phyloP scores from a whole-genome alignment of 2,329 filamentous ascomycete genomes.

The Neonectria coccinea region DNA sequence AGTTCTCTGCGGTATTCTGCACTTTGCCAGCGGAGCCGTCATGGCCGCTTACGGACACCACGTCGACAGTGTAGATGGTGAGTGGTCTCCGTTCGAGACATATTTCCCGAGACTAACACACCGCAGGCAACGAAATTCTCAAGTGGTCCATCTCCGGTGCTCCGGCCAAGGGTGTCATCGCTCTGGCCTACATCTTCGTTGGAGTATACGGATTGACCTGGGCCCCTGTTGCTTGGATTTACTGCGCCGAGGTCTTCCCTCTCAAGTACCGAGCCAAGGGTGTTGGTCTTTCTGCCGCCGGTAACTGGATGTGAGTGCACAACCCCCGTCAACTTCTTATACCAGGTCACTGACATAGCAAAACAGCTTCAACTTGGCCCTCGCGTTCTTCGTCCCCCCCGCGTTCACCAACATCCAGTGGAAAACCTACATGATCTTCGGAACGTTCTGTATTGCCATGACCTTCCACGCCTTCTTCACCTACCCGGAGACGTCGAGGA shows the following conservation, averaged over 20 bases:
- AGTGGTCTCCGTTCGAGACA: not conserved
- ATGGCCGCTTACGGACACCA: conserved; percentile 62
- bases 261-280: conserved; percentile 64
- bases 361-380: conserved; percentile 54
- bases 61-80: conserved; percentile 55
- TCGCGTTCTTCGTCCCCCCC: conserved; percentile 54
- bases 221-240: conserved; percentile 66
- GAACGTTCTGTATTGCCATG: conserved; percentile 57
- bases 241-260: conserved; percentile 68
- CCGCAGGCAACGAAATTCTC: conserved; percentile 57
- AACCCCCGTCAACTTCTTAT: conserved; percentile 6
- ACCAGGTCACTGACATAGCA: not conserved
- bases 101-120: not conserved
- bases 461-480: conserved; percentile 61
- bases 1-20: conserved; percentile 58
- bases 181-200: conserved; percentile 61
- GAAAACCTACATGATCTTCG: conserved; percentile 61
- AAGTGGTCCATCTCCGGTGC: conserved; percentile 59
- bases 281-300: conserved; percentile 63
- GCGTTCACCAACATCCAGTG: conserved; percentile 58
- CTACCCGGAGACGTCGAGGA: conserved; percentile 65
- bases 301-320: conserved; percentile 53
- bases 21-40: conserved; percentile 61
- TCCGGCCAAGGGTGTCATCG: conserved; percentile 63
- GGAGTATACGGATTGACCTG: conserved; percentile 54